Percentiles rank a stretch among this genome's conserved stretches.
These are phyloP conservation scores for Globisporangium spinosum DNA, from an alignment of 352 stramenopile genomes.

Conservation along the genomic window DNA sequence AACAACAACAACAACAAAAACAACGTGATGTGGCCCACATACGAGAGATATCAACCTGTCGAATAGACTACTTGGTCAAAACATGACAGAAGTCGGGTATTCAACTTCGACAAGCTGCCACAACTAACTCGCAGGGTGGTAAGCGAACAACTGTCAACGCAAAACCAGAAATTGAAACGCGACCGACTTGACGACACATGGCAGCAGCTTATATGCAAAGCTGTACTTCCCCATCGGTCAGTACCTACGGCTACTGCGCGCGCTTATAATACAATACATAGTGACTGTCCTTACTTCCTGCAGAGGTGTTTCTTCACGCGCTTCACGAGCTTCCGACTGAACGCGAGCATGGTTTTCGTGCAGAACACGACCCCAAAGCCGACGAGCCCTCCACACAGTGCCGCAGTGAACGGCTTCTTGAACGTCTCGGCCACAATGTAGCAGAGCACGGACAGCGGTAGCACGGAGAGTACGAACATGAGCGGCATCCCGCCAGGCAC, in stretches of 20 bases:
- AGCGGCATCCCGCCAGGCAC: slow-evolving; percentile 27
- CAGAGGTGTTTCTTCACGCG: neutral
- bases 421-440: slow-evolving; percentile 21
- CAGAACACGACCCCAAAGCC: slow-evolving; percentile 13
- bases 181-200: no score
- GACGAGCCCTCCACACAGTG: slow-evolving; percentile 14
- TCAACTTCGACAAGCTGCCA: no score
- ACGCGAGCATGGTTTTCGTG: slow-evolving; percentile 1
- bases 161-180: no score
- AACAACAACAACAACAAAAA: no score
- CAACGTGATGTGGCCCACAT: neutral
- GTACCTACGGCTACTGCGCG: no score
- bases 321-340: neutral
- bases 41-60: neutral
- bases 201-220: no score
- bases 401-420: slow-evolving; percentile 10
- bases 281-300: neutral
- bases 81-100: no score
- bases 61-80: neutral
- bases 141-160: no score
- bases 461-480: slow-evolving; percentile 20
- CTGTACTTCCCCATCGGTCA: no score
- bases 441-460: slow-evolving; percentile 21
- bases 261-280: neutral
- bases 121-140: no score